Evolutionary conservation across 1,139 yeast genomes (phyloP).

Genomic region (Suhomyces yuchorum): DNA sequence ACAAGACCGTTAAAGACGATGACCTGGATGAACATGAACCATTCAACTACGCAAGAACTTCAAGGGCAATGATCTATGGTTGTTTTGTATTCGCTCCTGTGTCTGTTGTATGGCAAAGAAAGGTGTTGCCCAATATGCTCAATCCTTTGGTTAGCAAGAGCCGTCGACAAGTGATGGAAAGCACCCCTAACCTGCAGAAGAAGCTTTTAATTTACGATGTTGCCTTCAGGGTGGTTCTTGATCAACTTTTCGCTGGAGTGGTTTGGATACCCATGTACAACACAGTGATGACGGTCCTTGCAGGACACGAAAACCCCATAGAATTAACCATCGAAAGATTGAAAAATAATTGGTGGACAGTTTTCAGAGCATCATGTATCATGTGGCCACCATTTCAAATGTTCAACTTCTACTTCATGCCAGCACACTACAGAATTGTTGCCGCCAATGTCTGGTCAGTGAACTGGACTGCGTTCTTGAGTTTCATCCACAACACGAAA

Average conservation of each 20-base stretch:
- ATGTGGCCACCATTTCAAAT: conserved; percentile 50
- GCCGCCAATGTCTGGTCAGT: conserved; percentile 44
- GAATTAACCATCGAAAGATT: conserved; percentile 37
- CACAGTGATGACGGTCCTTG: conserved; percentile 41
- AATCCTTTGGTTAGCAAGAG: conserved; percentile 38
- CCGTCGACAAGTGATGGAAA: conserved; percentile 18
- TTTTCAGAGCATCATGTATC: conserved; percentile 44
- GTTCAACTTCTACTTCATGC: conserved; percentile 40
- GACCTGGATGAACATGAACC: conserved; percentile 21
- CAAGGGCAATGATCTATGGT: conserved; percentile 73
- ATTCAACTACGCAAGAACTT: conserved; percentile 50
- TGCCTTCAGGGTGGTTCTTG: conserved; percentile 38
- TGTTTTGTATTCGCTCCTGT: conserved; percentile 76
- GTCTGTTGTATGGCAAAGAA: conserved; percentile 69
- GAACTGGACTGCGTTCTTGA: conserved; percentile 50
- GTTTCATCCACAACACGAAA: conserved; percentile 44
- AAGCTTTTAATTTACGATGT: conserved; percentile 35
- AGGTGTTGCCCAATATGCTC: conserved; percentile 51
- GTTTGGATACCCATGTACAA: conserved; percentile 52
- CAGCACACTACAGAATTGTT: conserved; percentile 45
- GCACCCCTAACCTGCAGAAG: conserved; percentile 16
- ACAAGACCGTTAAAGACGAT: conserved; percentile 19
- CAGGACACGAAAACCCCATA: conserved; percentile 41
- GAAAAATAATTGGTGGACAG: conserved; percentile 46
- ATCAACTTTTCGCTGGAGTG: conserved; percentile 36